Evolutionary conservation across 306 rosid species (phyloP).

Genomic region (Inga laurina): DNA sequence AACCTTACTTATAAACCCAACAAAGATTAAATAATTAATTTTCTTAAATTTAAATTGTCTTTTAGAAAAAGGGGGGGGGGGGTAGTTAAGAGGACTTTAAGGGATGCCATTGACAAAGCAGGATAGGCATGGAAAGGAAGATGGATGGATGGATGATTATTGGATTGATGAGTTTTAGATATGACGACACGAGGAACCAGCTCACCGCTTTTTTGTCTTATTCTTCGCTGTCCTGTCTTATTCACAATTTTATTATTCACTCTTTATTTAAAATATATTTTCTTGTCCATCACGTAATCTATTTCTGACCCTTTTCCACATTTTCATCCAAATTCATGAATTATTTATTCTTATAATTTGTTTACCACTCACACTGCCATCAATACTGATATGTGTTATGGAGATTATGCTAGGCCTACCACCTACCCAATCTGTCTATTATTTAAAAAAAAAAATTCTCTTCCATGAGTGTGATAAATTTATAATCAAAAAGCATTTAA

Average conservation of each 20-base stretch:
- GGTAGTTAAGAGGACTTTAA: too few relatives aligned
- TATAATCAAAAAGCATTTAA: too few relatives aligned
- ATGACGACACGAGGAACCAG: background rate
- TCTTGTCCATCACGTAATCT: background rate
- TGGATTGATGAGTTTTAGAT: background rate
- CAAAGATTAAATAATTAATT: too few relatives aligned
- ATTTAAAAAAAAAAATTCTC: background rate
- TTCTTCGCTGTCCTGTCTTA: background rate
- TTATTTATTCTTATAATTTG: too few relatives aligned
- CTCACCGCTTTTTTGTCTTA: background rate
- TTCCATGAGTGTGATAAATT: too few relatives aligned
- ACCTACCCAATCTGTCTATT: background rate
- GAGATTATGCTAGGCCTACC: background rate
- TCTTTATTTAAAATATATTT: background rate
- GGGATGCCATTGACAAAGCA: background rate
- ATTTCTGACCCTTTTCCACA: background rate
- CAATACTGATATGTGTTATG: background rate
- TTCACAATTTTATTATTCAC: background rate
- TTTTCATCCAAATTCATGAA: too few relatives aligned
- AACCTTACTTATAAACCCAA: too few relatives aligned
- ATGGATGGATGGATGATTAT: background rate
- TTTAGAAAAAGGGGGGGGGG: too few relatives aligned
- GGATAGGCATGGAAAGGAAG: background rate
- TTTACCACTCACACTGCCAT: too few relatives aligned
- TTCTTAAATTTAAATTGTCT: too few relatives aligned